These are phyloP conservation scores for Lycium barbarum DNA, from an alignment of 257 asterid species.

Conservation along the genomic window DNA sequence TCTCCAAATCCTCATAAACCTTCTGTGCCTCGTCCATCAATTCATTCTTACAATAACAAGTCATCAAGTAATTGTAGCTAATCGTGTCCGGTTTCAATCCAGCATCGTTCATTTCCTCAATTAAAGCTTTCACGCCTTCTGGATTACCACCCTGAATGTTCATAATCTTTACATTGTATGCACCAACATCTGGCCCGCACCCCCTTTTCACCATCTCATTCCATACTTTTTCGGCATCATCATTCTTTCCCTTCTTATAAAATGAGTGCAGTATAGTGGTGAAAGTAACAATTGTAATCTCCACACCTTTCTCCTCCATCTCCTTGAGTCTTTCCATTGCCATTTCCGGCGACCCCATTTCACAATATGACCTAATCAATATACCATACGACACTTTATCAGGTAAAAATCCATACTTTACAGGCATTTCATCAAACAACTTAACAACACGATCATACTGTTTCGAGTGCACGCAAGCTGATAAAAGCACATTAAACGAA, in stretches of 20 bases:
- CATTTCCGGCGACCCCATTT: constrained; percentile 57
- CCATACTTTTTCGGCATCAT: constrained; percentile 77
- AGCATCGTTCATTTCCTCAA: constrained; percentile 63
- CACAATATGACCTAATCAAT: constrained; percentile 72
- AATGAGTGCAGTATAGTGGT: constrained; percentile 61
- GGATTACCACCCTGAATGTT: constrained; percentile 54
- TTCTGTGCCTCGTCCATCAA: constrained; percentile 73
- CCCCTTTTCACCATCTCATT: constrained; percentile 63
- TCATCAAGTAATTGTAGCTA: constrained; percentile 74
- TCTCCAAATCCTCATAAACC: constrained; percentile 63
- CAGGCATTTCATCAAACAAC: constrained; percentile 65
- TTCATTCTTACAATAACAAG: constrained; percentile 60
- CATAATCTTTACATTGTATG: constrained; percentile 65
- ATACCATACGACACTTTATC: constrained; percentile 72
- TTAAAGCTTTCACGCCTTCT: constrained; percentile 57
- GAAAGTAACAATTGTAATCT: constrained; percentile 45
- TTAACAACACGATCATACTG: constrained; percentile 55
- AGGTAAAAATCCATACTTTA: constrained; percentile 57
- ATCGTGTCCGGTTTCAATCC: constrained; percentile 69
- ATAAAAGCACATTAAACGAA: constrained; percentile 74
- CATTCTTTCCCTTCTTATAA: constrained; percentile 56
- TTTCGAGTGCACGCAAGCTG: constrained; percentile 54
- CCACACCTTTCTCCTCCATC: constrained; percentile 66
- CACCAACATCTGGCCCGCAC: constrained; percentile 61
- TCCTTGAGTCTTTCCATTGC: constrained; percentile 62